A percentile compares a stretch with the other conserved stretches of the same genome.
These are phyloP conservation scores for Phialocephala sp. DNA, from an alignment of 2,329 filamentous ascomycete genomes.

Conservation along the genomic window DNA sequence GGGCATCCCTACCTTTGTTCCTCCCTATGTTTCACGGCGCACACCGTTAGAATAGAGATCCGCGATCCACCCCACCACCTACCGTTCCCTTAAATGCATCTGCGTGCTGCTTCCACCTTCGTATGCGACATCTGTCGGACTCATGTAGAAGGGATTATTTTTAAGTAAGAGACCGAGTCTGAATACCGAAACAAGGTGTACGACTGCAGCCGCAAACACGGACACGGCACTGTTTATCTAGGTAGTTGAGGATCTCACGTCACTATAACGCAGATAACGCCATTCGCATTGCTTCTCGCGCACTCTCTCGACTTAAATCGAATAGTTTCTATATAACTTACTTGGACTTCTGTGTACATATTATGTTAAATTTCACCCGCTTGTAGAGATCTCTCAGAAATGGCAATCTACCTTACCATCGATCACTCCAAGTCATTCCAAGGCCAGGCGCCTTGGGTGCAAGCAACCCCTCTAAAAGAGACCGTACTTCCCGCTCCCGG, in stretches of 20 bases:
- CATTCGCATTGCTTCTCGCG: slow-evolving; percentile 10
- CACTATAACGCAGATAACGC: slow-evolving; percentile 11
- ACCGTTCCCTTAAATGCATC: too few species aligned
- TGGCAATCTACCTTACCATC: slow-evolving; percentile 16
- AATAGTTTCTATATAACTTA: background rate
- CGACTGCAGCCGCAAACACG: too few species aligned
- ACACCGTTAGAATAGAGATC: too few species aligned
- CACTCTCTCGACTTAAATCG: background rate
- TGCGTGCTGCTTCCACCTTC: too few species aligned
- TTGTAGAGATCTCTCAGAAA: background rate
- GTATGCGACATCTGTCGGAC: too few species aligned
- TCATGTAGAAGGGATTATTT: too few species aligned
- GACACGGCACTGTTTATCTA: background rate
- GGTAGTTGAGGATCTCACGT: background rate
- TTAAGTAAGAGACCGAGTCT: too few species aligned
- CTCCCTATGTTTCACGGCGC: too few species aligned
- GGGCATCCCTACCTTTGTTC: too few species aligned
- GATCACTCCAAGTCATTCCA: slow-evolving; percentile 19
- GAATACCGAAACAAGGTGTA: too few species aligned
- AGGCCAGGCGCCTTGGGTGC: slow-evolving; percentile 16
- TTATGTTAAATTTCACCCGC: background rate
- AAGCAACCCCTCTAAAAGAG: slow-evolving; percentile 11
- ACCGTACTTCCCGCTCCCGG: slow-evolving; percentile 12
- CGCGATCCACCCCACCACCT: too few species aligned
- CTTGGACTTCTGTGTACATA: background rate